A percentile compares a stretch with the other conserved stretches of the same genome.
phyloP scores from a whole-genome alignment of 306 rosid genomes.

The Aeschynomene evenia region DNA sequence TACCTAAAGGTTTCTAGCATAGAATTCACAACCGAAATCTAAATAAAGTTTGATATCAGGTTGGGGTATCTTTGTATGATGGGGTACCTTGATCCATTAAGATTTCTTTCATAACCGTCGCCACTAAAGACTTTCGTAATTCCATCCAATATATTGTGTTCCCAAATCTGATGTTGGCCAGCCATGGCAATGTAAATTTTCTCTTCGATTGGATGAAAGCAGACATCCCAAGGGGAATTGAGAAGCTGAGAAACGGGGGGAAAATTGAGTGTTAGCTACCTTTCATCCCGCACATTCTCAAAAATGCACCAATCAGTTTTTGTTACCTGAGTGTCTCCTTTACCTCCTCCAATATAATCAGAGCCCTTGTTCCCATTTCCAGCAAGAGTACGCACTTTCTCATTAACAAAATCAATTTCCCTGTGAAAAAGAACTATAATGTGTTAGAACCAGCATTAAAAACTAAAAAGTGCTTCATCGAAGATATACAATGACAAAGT shows the following conservation, averaged over 20 bases:
- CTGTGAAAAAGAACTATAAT: conserved; percentile 38
- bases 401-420: conserved; percentile 86
- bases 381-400: conserved; percentile 80
- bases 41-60: conserved; percentile 15
- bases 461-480: background rate
- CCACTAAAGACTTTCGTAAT: conserved; percentile 76
- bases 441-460: conserved; percentile 3
- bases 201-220: conserved; percentile 84
- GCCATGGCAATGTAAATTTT: conserved; percentile 93
- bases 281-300: conserved; percentile 20
- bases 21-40: conserved; percentile 7
- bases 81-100: conserved; percentile 83
- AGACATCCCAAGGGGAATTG: conserved; percentile 98
- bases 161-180: conserved; percentile 98
- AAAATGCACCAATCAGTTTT: conserved; percentile 38
- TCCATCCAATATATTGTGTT: conserved; percentile 62
- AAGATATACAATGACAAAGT: background rate
- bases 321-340: conserved; percentile 81
- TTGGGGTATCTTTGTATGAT: conserved; percentile 6
- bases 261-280: conserved; percentile 7
- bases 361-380: conserved; percentile 98
- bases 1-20: background rate
- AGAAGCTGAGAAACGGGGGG: conserved; percentile 63
- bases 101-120: conserved; percentile 91
- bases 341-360: conserved; percentile 80